phyloP scores from a whole-genome alignment of 2,329 filamentous ascomycete species.

The Fusarium sororula region DNA sequence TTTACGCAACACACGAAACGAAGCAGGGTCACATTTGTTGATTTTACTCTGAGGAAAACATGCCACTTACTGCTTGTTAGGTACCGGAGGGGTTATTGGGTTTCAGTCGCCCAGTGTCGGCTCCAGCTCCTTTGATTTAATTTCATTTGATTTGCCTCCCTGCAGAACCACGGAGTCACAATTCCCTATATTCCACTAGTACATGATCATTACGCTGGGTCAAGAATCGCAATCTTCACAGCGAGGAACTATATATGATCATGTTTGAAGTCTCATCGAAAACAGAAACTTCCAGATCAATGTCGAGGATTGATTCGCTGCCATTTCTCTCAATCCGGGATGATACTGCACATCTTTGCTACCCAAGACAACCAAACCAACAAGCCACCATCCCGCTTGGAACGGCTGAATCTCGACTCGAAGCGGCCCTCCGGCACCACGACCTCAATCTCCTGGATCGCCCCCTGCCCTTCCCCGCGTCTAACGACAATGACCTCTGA shows the following conservation, averaged over 20 bases:
- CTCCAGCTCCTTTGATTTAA: background rate
- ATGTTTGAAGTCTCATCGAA: background rate
- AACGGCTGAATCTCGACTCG: slow-evolving; percentile 9
- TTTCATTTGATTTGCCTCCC: slow-evolving; percentile 6
- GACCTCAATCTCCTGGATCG: background rate
- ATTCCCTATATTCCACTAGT: background rate
- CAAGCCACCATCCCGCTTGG: slow-evolving; percentile 4
- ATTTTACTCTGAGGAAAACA: slow-evolving; percentile 11
- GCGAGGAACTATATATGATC: background rate
- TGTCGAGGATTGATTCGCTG: background rate
- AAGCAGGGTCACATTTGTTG: background rate
- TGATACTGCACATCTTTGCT: background rate
- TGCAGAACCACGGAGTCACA: background rate
- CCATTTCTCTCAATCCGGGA: background rate
- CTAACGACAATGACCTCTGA: slow-evolving; percentile 24
- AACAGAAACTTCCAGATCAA: background rate
- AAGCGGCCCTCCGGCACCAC: background rate
- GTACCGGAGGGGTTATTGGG: slow-evolving; percentile 3
- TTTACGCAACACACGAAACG: background rate
- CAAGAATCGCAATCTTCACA: background rate
- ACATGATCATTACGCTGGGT: background rate
- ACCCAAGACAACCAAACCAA: background rate
- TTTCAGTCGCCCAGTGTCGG: background rate
- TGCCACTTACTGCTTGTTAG: slow-evolving; percentile 3
- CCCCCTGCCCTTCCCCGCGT: background rate